phyloP scores from a whole-genome alignment of 306 rosid genomes.

The Vigna unguiculata region DNA sequence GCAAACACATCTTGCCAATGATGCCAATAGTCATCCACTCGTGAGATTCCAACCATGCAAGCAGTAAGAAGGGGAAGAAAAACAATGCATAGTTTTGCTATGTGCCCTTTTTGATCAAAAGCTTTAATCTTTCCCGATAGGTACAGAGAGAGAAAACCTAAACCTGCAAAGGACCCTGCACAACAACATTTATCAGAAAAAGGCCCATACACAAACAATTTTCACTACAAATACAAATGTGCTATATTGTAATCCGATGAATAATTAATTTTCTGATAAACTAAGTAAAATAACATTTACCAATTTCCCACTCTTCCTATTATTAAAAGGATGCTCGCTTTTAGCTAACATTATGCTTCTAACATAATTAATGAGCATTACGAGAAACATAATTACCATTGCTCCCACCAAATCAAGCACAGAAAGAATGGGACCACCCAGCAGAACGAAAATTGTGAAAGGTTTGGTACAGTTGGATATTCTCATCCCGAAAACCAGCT shows the following conservation, averaged over 20 bases:
- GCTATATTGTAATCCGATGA: background rate
- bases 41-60: conserved; percentile 76
- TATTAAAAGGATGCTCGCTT: background rate
- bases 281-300: background rate
- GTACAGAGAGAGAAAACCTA: conserved; percentile 84
- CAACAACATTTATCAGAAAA: conserved; percentile 39
- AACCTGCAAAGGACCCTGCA: conserved; percentile 94
- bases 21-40: conserved; percentile 97
- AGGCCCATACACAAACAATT: conserved; percentile 8
- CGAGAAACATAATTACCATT: conserved; percentile 2
- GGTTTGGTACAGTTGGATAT: too few relatives aligned
- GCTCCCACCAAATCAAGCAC: too few relatives aligned
- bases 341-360: background rate
- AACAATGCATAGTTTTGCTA: conserved; percentile 80
- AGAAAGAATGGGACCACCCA: too few relatives aligned
- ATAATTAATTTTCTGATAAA: background rate
- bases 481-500: too few relatives aligned
- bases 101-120: conserved; percentile 81
- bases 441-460: too few relatives aligned
- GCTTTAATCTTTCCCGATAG: conserved; percentile 81
- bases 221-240: conserved; percentile 11
- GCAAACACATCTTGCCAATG: conserved; percentile 97
- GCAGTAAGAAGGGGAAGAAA: conserved; percentile 81
- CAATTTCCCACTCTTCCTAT: background rate
- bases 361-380: background rate